Evolutionary conservation across 2,329 filamentous ascomycete species (phyloP).

Genomic region (Fusarium sp.): DNA sequence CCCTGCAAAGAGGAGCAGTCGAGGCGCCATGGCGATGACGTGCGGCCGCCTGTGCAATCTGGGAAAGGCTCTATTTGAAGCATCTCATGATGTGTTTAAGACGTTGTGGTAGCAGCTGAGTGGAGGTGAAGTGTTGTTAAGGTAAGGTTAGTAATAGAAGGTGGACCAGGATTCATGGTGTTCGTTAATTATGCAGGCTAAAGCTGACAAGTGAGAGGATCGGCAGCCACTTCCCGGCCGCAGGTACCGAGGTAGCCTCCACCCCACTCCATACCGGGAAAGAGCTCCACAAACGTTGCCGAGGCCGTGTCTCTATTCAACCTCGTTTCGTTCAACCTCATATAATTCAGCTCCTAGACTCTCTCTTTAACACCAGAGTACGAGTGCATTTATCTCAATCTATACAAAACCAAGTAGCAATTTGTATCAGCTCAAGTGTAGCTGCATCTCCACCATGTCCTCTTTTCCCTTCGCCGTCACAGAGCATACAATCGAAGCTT

Average conservation of each 20-base stretch:
- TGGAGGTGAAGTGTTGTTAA: constrained; percentile 4
- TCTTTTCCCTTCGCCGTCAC: constrained; percentile 69
- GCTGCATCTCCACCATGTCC: constrained; percentile 34
- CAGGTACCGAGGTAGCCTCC: constrained; percentile 41
- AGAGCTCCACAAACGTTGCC: constrained; percentile 27
- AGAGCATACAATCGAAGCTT: constrained; percentile 79
- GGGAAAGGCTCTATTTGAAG: neutral
- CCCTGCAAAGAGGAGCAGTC: constrained; percentile 57
- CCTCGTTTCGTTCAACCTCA: constrained; percentile 14
- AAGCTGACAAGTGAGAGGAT: constrained; percentile 12
- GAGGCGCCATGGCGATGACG: constrained; percentile 44
- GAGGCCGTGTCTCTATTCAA: constrained; percentile 31
- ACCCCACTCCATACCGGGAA: constrained; percentile 22
- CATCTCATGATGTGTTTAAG: constrained; percentile 9
- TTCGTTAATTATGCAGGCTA: neutral
- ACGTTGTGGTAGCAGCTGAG: neutral
- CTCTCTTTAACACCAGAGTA: neutral
- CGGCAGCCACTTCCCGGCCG: constrained; percentile 31
- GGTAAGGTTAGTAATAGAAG: neutral
- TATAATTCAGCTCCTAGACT: neutral
- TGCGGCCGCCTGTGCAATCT: neutral
- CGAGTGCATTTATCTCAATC: neutral
- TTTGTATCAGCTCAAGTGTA: neutral
- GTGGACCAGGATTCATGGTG: neutral
- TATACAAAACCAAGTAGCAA: too few species aligned